phyloP scores from a whole-genome alignment of 805 yeast genomes.

The Candida corydali region DNA sequence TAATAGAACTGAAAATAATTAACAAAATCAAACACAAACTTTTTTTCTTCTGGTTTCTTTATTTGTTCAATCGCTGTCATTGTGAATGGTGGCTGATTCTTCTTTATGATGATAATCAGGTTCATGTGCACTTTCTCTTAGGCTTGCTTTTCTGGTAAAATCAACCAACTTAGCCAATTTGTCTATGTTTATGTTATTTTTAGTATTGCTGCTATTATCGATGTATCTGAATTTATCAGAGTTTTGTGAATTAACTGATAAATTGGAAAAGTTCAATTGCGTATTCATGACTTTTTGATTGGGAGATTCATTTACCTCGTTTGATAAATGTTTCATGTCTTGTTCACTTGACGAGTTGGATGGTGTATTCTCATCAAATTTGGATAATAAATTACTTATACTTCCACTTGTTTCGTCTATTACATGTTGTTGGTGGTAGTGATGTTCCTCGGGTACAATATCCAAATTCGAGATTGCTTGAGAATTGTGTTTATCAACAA shows the following conservation, averaged over 20 bases:
- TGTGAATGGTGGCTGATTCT: slow-evolving; percentile 31
- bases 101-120: slow-evolving; percentile 26
- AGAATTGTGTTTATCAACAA: slow-evolving; percentile 18
- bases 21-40: not conserved
- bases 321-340: not conserved
- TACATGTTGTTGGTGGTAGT: slow-evolving; percentile 14
- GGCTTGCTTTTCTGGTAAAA: slow-evolving; percentile 42
- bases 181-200: not conserved
- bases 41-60: not conserved
- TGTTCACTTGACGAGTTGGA: slow-evolving; percentile 1
- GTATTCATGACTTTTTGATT: slow-evolving; percentile 8
- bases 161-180: slow-evolving; percentile 41
- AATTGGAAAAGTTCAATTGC: slow-evolving; percentile 15
- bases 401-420: slow-evolving; percentile 7
- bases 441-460: slow-evolving; percentile 27
- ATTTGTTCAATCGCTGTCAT: slow-evolving; percentile 22
- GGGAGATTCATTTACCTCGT: slow-evolving; percentile 11
- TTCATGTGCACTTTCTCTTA: slow-evolving; percentile 36
- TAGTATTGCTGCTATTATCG: not conserved
- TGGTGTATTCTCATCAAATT: slow-evolving; percentile 1
- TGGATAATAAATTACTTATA: slow-evolving; percentile 5
- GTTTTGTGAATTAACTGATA: slow-evolving; percentile 15
- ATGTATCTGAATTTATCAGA: slow-evolving; percentile 11
- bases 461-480: slow-evolving; percentile 18
- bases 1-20: slow-evolving; percentile 1